Base-by-base conservation (phyloP, 805 yeast species). In the Zygosaccharomyces gambellarensis region DNA sequence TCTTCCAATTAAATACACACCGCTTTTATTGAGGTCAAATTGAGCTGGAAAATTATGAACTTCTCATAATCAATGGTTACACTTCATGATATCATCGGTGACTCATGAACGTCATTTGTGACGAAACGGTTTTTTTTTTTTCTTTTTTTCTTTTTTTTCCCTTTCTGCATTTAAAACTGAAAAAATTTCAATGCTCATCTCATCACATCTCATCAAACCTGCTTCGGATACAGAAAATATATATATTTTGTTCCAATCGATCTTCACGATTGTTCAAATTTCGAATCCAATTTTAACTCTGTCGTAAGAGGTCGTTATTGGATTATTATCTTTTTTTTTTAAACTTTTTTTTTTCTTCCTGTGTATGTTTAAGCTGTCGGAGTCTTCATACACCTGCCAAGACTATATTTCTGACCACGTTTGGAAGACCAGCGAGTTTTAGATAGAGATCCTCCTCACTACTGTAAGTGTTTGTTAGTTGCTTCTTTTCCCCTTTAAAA, bases 341-440 rank as follows among this genome's bases (percentile, higher is more conserved):
- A 17, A 17, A 17, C 36, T 10, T 21, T 39, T 25, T 28, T 22
- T 34, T 21, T 49, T 45, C 39, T 48, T 39, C 34, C 40, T 34
- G 55, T 63, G 55, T 58, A 65, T 65, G 69, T 65, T 65, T 55
- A 65, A 57, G 51, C 59, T 60, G 45, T 62, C 63, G 41, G 52
- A 57, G 56, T 63, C 68, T 36, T 53, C 57, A 56, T 63, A 59
- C 60, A 74, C 77, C 56, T 71, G 76, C 59, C 74, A 72, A 68
- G 78, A 73, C 72, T 74, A 74, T 65, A 65, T 73, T 51, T 71
- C 77, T 57, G 77, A 76, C 65, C 79, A 75, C 68, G 70, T 77
- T 65, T 76, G 80, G 80, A 76, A 75, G 62, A 74, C 77, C 56
- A 70, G 64, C 64, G 69, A 71, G 62, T 67, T 67, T 56, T 73